A percentile compares a stretch with the other conserved stretches of the same genome.
phyloP scores from a whole-genome alignment of 2,329 filamentous ascomycete genomes.

The Penicillium freii region DNA sequence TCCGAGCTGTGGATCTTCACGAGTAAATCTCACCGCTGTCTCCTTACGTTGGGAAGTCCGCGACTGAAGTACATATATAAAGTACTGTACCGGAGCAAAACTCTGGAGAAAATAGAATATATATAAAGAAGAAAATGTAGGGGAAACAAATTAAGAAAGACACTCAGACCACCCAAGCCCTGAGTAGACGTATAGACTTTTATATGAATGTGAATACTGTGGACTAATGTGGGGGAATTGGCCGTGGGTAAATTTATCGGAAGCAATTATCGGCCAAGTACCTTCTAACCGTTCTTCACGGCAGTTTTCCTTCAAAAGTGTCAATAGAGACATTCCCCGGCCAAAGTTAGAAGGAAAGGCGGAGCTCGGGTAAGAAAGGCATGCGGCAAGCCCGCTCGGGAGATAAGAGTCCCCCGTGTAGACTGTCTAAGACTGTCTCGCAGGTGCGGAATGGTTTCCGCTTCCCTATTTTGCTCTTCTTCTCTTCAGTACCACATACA shows the following conservation, averaged over 20 bases:
- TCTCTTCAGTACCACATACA: too few relatives aligned
- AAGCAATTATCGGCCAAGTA: background rate
- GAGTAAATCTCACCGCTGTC: constrained; percentile 7
- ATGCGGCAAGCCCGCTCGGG: constrained; percentile 1
- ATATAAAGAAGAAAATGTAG: background rate
- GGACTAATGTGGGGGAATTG: background rate
- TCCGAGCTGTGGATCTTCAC: constrained; percentile 4
- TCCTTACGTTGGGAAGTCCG: background rate
- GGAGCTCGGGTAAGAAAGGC: constrained; percentile 6
- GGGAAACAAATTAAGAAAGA: background rate
- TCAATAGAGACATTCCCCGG: background rate
- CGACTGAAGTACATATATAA: background rate
- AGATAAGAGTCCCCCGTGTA: background rate
- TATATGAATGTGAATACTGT: background rate
- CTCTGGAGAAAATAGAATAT: background rate
- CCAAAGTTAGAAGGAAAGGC: background rate
- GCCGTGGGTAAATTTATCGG: constrained; percentile 1
- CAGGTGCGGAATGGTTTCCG: background rate
- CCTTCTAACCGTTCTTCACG: background rate
- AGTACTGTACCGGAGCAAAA: background rate
- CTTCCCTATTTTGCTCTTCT: background rate
- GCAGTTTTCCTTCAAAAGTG: background rate
- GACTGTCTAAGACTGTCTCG: background rate
- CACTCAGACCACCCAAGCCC: background rate
- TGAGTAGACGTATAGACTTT: background rate